Evolutionary conservation across 129 eudicot genomes (phyloP), one percentile per base, ranked within the genome.

Genomic region (carrot (Daucus carota)): DNA sequence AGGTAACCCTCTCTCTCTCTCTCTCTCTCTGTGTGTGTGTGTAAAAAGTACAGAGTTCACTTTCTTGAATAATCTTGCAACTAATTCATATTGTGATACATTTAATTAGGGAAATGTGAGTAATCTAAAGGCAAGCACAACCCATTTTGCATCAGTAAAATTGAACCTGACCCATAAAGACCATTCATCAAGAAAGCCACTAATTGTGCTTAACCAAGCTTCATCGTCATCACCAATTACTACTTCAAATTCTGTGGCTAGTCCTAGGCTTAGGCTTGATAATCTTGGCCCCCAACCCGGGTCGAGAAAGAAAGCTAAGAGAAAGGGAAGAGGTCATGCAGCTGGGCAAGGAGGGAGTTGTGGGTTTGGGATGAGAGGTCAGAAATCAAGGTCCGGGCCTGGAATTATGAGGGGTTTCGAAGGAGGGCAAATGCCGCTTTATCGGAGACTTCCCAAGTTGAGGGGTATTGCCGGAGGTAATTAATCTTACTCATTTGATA

Each of bases 381-480:
- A 94, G 86, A 94, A 89, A 70, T 94, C 99, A 8, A 80, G 99
- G 87, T 94, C 99, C 0, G 97, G 97, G 8, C 97, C 97, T 1
- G 96, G 96, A 12, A 87, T 88, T 73, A 73, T 86, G 3, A 79
- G 40, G 74, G 98, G 98, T 10, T 93, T 93, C 66, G 98, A 93
- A 73, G 98, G 96, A 45, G 98, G 98, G 44, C 98, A 93, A 67
- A 93, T 87, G 95, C 96, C 98, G 0, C 90, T 93, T 52, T 94
- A 94, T 32, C 85, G 99, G 0, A 80, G 97, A 14, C 47, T 94
- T 62, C 99, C 99, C 13, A 91, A 94, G 74, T 84, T 94, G 57
- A 81, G 93, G 79, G 97, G 98, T 57, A 93, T 93, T 86, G 98
- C 98, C 1, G 98, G 98, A 93, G 98, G 98, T 93, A 85, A 85